Evolutionary conservation across 2,329 filamentous ascomycete genomes (phyloP).

Genomic region (Aspergillus fijiensis): DNA sequence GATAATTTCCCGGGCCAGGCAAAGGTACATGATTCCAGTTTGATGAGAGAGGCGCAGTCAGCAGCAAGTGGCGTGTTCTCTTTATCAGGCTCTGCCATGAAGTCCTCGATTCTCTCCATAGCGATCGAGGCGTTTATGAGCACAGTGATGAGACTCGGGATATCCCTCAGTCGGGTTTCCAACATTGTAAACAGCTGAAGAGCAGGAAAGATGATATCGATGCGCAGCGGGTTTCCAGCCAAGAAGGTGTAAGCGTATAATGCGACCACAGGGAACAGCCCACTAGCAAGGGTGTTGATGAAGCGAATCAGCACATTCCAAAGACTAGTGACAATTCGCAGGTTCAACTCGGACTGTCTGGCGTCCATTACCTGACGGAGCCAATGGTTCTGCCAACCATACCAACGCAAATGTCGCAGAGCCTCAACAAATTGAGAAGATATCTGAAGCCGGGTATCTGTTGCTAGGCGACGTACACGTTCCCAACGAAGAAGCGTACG

Average conservation of each 20-base stretch:
- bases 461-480: constrained; percentile 67
- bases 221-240: constrained; percentile 64
- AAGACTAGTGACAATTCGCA: constrained; percentile 63
- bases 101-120: constrained; percentile 75
- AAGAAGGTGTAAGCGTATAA: constrained; percentile 79
- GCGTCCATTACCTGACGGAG: constrained; percentile 66
- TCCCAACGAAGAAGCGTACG: constrained; percentile 67
- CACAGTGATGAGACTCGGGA: constrained; percentile 73
- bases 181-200: constrained; percentile 77
- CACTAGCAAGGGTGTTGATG: constrained; percentile 69
- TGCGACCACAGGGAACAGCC: constrained; percentile 74
- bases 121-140: constrained; percentile 81
- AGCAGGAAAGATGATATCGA: constrained; percentile 84
- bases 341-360: constrained; percentile 65
- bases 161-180: constrained; percentile 68
- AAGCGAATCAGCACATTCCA: constrained; percentile 65
- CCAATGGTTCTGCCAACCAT: constrained; percentile 79
- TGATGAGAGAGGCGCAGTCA: constrained; percentile 31
- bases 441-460: constrained; percentile 74
- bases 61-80: constrained; percentile 57
- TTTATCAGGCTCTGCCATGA: constrained; percentile 84
- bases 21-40: constrained; percentile 66
- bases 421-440: constrained; percentile 85
- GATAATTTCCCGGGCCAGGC: constrained; percentile 71
- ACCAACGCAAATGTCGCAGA: constrained; percentile 77